A percentile compares a stretch with the other conserved stretches of the same genome.
phyloP scores from a whole-genome alignment of 164 flowering plant species.

The Vitis riparia region DNA sequence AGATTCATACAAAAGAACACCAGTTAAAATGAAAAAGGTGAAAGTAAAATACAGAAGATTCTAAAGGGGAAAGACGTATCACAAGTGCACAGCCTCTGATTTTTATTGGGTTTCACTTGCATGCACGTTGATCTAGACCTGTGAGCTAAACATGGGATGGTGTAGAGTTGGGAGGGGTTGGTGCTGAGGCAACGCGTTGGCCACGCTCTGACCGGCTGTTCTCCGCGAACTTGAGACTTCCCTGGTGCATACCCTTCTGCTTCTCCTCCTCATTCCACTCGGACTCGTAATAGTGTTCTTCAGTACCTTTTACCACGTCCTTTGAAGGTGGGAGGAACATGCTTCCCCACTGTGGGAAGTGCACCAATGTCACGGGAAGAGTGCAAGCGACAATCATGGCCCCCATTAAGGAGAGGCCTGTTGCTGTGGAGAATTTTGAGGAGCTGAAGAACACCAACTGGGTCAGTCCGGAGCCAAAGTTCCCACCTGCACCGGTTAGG shows the following conservation, averaged over 20 bases:
- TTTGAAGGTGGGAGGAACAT: constrained; percentile 69
- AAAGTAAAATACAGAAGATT: too few species aligned
- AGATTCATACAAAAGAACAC: too few species aligned
- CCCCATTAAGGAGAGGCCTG: constrained; percentile 69
- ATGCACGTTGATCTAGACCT: too few species aligned
- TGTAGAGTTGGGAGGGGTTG: constrained; percentile 52
- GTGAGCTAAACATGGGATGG: constrained; percentile 37
- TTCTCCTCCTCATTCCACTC: constrained; percentile 76
- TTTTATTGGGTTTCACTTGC: too few species aligned
- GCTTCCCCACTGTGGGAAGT: constrained; percentile 91
- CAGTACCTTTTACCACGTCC: constrained; percentile 29
- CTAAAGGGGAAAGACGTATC: too few species aligned
- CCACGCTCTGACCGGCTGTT: constrained; percentile 74
- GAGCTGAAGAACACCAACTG: constrained; percentile 69
- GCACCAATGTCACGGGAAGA: constrained; percentile 53
- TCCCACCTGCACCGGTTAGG: constrained; percentile 78
- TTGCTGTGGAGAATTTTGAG: constrained; percentile 44
- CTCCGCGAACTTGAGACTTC: constrained; percentile 70
- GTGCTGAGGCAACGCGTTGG: constrained; percentile 38
- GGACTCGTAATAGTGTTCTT: constrained; percentile 51
- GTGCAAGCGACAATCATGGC: constrained; percentile 60
- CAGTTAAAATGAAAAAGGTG: too few species aligned
- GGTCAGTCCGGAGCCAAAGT: constrained; percentile 71
- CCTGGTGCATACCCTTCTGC: constrained; percentile 52
- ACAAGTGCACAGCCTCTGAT: too few species aligned